phyloP scores from a whole-genome alignment of 768 basidiomycete species.

The Lanmaoa rubissima region DNA sequence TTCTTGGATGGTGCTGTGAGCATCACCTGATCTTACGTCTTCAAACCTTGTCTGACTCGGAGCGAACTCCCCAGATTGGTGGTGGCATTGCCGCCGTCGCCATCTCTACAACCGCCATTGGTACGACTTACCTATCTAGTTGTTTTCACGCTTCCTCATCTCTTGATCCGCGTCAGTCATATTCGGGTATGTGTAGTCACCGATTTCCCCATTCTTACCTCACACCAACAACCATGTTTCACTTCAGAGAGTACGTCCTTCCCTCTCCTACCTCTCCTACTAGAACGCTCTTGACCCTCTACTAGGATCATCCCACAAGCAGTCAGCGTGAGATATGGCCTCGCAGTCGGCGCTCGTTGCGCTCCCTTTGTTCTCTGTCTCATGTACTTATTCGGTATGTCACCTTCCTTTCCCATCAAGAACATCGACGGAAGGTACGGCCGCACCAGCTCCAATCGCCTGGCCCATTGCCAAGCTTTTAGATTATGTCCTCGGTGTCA shows the following conservation, averaged over 20 bases:
- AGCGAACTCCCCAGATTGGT: conserved; percentile 39
- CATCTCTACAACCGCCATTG: conserved; percentile 63
- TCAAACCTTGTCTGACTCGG: conserved; percentile 48
- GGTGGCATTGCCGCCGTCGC: conserved; percentile 75
- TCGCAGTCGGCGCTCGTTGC: conserved; percentile 75
- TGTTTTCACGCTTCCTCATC: neutral
- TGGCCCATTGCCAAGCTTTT: conserved; percentile 71
- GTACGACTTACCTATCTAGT: conserved; percentile 34
- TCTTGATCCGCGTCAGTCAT: conserved; percentile 49
- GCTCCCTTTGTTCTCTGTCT: conserved; percentile 70
- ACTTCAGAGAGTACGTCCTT: conserved; percentile 36
- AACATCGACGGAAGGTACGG: too few species aligned
- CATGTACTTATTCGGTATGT: conserved; percentile 60
- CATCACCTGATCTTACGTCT: conserved; percentile 40
- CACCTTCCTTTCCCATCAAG: neutral
- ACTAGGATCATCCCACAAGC: conserved; percentile 68
- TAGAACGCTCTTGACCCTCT: neutral
- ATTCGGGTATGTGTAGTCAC: conserved; percentile 59
- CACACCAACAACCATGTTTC: neutral
- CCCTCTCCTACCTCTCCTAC: neutral
- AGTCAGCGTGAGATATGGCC: conserved; percentile 75
- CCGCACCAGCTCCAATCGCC: conserved; percentile 65
- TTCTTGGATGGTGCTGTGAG: conserved; percentile 71
- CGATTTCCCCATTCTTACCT: neutral
- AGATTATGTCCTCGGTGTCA: conserved; percentile 74